Base-by-base conservation (phyloP, 306 rosid species). In the Vigna radiata region DNA sequence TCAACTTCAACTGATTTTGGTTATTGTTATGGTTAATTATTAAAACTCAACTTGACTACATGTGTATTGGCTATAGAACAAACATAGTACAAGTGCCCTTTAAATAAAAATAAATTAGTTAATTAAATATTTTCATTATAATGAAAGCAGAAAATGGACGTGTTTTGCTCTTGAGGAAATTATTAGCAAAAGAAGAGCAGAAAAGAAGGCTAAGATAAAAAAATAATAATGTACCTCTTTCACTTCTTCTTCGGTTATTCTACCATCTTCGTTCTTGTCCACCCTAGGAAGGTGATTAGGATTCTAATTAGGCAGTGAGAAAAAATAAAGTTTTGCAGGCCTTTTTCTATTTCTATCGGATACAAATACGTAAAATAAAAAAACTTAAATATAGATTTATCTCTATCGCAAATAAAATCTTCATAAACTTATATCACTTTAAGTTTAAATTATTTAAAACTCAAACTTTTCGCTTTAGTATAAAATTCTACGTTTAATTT, bases 181-280 rank as follows among this genome's bases (percentile, higher is more conserved):
- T 17, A 17, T 64, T 11, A 17, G 2, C 8, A 36, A 17, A 41
- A 10, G 52, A 19, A 18, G 19, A 65, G 17, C 4, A 65, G 5
- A 15, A 7, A 60, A 15, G 70, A 37, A 36, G 29, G 25, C n/a
- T 62, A 37, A 4, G 29, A 64, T 37, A 2, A 14, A 64, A 16
- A n/a, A 62, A 11, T 10, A 21, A n/a, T n/a, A 58, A 47, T 46
- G 19, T 52, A 91, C 98, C 97, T 93, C 97, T 79, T 90, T 93
- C 37, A 93, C 98, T 87, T 91, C 97, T 76, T 78, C 93, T 79
- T 91, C 97, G 1, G 89, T 39, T 31, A 93, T 90, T 83, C 97
- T 86, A 16, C 98, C 98, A 49, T 93, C 97, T 77, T 93, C 98
- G 39, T 93, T 91, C 88, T 93, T 93, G 88, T 93, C 96, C 84